A percentile compares a stretch with the other conserved stretches of the same genome.
Evolutionary conservation across 768 basidiomycete species (phyloP).

Genomic region (Suillus paluster): DNA sequence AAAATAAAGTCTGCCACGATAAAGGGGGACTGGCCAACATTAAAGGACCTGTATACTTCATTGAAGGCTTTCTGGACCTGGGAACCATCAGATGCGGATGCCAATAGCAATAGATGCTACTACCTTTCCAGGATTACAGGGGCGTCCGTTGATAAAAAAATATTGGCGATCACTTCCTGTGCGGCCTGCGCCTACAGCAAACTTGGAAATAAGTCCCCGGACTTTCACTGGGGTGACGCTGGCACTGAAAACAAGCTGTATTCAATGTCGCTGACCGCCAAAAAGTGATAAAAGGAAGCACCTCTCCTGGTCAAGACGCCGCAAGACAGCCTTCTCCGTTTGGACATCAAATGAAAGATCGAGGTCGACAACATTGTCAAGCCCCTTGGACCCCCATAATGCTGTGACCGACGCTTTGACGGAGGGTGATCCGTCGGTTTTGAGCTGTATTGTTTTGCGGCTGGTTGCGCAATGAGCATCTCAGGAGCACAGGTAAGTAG

Average conservation of each 20-base stretch:
- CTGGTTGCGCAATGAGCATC: slow-evolving; percentile 37
- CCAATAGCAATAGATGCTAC: slow-evolving; percentile 3
- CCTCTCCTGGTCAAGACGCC: slow-evolving; percentile 26
- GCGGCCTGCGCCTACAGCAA: slow-evolving; percentile 74
- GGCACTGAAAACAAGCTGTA: slow-evolving; percentile 16
- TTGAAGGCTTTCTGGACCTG: slow-evolving; percentile 90
- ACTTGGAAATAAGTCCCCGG: slow-evolving; percentile 84
- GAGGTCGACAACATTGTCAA: slow-evolving; percentile 78
- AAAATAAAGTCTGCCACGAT: slow-evolving; percentile 83
- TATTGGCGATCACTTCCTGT: slow-evolving; percentile 86
- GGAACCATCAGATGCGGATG: background rate
- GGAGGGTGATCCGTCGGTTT: slow-evolving; percentile 69
- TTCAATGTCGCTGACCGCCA: background rate
- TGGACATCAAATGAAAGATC: slow-evolving; percentile 71
- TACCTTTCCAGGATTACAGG: slow-evolving; percentile 81
- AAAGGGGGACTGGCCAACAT: slow-evolving; percentile 74
- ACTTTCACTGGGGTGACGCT: slow-evolving; percentile 53
- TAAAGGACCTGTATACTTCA: slow-evolving; percentile 89
- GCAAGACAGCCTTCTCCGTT: slow-evolving; percentile 51
- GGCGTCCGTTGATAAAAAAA: slow-evolving; percentile 91
- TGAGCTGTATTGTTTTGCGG: slow-evolving; percentile 69
- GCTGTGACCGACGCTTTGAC: slow-evolving; percentile 67
- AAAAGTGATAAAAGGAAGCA: slow-evolving; percentile 14
- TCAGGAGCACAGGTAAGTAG: background rate
- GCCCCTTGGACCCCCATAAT: slow-evolving; percentile 84